Evolutionary conservation across 257 asterid species (phyloP).

Genomic region (Linderniella brevidens): DNA sequence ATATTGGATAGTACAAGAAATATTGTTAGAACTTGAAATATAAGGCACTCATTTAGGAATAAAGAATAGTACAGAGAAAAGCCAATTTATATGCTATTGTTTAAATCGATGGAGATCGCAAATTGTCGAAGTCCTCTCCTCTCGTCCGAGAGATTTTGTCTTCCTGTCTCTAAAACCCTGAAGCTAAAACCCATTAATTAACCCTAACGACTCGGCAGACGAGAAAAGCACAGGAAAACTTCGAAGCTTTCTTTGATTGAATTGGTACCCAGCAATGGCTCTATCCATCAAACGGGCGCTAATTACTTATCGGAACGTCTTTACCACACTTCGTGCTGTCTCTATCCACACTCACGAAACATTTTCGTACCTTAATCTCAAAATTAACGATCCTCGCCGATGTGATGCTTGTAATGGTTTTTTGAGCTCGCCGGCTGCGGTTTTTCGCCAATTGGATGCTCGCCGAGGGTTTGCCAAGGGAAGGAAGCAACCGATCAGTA

Average conservation of each 20-base stretch:
- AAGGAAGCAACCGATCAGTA: conserved; percentile 40
- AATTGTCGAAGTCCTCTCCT: too few species aligned
- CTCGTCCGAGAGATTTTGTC: too few species aligned
- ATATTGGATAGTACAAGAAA: too few species aligned
- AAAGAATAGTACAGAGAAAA: too few species aligned
- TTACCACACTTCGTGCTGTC: conserved; percentile 22
- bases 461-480: conserved; percentile 67
- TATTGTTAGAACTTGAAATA: too few species aligned
- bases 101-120: too few species aligned
- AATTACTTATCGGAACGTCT: conserved; percentile 18
- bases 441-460: conserved; percentile 12
- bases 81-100: too few species aligned
- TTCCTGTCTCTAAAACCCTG: too few species aligned
- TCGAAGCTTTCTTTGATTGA: not conserved
- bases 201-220: too few species aligned
- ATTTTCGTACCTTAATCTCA: conserved; percentile 13
- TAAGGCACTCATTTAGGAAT: too few species aligned
- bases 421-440: conserved; percentile 11
- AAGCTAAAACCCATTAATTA: too few species aligned
- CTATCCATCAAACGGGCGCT: conserved; percentile 40
- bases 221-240: too few species aligned
- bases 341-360: conserved; percentile 19
- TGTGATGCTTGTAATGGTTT: conserved; percentile 12
- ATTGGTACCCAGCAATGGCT: conserved; percentile 29
- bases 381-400: conserved; percentile 13